Evolutionary conservation across 768 basidiomycete species (phyloP).

Genomic region (Collybia sp.): DNA sequence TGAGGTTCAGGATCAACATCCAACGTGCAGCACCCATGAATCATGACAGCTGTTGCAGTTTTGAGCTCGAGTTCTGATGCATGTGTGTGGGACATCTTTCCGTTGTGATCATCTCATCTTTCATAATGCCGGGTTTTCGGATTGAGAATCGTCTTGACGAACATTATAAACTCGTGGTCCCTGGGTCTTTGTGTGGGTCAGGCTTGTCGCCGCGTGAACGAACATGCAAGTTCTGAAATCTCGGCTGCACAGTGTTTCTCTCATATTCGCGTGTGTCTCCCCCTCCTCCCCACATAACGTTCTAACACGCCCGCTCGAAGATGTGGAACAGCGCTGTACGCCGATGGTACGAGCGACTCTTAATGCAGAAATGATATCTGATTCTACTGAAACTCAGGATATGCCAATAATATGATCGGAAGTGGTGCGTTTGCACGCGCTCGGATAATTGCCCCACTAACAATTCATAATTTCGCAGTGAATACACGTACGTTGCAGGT

Average conservation of each 20-base stretch:
- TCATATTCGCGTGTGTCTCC: conserved; percentile 10
- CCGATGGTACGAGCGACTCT: neutral
- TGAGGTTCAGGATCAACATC: too few species aligned
- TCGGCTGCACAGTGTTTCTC: conserved; percentile 6
- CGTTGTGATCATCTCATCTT: too few species aligned
- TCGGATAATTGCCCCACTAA: neutral
- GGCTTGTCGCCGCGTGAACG: too few species aligned
- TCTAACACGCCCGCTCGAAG: neutral
- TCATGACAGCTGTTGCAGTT: too few species aligned
- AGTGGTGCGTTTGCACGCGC: conserved; percentile 42
- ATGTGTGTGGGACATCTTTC: too few species aligned
- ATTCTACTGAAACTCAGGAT: conserved; percentile 38
- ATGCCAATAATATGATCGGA: conserved; percentile 79
- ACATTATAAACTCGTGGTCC: too few species aligned
- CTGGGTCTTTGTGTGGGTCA: too few species aligned
- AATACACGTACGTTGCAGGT: conserved; percentile 49
- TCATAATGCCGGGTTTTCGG: too few species aligned
- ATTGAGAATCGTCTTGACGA: too few species aligned
- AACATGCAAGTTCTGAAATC: neutral
- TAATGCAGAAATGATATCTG: neutral
- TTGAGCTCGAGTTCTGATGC: too few species aligned
- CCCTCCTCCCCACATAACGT: neutral
- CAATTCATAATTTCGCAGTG: conserved; percentile 31
- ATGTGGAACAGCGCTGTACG: conserved; percentile 3
- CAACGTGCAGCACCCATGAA: too few species aligned